Evolutionary conservation across 78 protist genomes (phyloP).

Genomic region (Dictyostelium discoideum): DNA sequence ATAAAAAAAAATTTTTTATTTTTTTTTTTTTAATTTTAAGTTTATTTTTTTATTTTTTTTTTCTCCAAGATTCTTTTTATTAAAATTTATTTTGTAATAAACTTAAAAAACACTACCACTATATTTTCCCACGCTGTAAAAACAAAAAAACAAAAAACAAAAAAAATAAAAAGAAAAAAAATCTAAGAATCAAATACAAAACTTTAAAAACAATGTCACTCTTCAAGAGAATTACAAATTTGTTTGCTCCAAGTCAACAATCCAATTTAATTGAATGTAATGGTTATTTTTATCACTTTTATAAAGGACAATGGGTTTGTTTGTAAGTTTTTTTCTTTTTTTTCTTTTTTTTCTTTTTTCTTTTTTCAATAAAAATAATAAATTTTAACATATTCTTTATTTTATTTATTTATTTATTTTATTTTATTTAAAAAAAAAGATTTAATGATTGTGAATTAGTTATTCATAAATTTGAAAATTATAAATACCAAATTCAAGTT

Average conservation of each 20-base stretch:
- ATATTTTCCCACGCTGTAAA: neutral
- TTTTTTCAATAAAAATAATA: neutral
- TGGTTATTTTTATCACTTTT: slow-evolving; percentile 68
- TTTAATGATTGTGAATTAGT: slow-evolving; percentile 61
- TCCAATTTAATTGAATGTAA: slow-evolving; percentile 3
- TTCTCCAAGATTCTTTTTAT: neutral
- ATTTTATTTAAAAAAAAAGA: neutral
- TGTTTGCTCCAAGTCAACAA: neutral
- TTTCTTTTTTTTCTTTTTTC: too few species aligned
- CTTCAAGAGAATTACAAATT: slow-evolving; percentile 49
- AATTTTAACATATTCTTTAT: too few species aligned
- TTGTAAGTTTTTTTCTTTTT: slow-evolving; percentile 40
- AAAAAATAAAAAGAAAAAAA: neutral
- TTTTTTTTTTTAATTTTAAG: neutral
- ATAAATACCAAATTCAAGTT: slow-evolving; percentile 23
- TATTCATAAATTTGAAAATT: slow-evolving; percentile 23
- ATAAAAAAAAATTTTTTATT: neutral
- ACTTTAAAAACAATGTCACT: neutral
- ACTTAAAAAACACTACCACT: neutral
- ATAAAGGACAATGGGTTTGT: slow-evolving; percentile 66
- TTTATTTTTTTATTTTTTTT: too few species aligned
- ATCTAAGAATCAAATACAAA: neutral
- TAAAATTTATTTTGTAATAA: neutral
- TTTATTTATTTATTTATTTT: too few species aligned
- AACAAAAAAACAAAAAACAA: too few species aligned